Evolutionary conservation across 2,329 filamentous ascomycete genomes (phyloP).

Genomic region (Colletotrichum scovillei): DNA sequence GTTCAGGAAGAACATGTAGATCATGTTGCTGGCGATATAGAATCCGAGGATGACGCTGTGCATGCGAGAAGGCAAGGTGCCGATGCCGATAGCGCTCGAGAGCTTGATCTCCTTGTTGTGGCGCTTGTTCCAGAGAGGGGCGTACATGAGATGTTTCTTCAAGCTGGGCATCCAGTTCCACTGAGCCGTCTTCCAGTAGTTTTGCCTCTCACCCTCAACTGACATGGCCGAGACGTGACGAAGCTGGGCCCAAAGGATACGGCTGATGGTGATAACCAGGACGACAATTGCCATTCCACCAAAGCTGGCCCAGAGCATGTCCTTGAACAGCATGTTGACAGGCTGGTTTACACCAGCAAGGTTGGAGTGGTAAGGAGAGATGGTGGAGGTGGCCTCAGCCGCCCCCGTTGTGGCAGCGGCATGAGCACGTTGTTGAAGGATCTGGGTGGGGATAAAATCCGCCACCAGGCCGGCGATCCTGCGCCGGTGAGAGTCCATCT

Average conservation of each 20-base stretch:
- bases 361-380: slow-evolving; percentile 65
- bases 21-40: slow-evolving; percentile 70
- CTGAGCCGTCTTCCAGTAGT: slow-evolving; percentile 69
- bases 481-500: slow-evolving; percentile 47
- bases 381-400: slow-evolving; percentile 53
- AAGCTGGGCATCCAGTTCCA: slow-evolving; percentile 70
- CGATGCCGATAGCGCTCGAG: slow-evolving; percentile 68
- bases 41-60: slow-evolving; percentile 67
- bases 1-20: slow-evolving; percentile 72
- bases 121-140: slow-evolving; percentile 72
- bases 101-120: slow-evolving; percentile 76
- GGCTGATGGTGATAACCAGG: slow-evolving; percentile 62
- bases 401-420: slow-evolving; percentile 40
- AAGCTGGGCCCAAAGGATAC: slow-evolving; percentile 66
- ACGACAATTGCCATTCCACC: slow-evolving; percentile 66
- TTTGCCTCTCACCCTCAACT: slow-evolving; percentile 61
- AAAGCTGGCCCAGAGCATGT: slow-evolving; percentile 70
- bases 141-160: slow-evolving; percentile 72
- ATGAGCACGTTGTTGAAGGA: slow-evolving; percentile 42
- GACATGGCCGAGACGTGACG: slow-evolving; percentile 71
- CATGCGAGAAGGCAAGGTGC: slow-evolving; percentile 74
- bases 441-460: slow-evolving; percentile 45
- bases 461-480: slow-evolving; percentile 42
- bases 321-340: slow-evolving; percentile 67
- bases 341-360: slow-evolving; percentile 71